Evolutionary conservation across 2,329 filamentous ascomycete species (phyloP), one percentile per base, ranked within the genome.

Genomic region (Verticillium isaacii): DNA sequence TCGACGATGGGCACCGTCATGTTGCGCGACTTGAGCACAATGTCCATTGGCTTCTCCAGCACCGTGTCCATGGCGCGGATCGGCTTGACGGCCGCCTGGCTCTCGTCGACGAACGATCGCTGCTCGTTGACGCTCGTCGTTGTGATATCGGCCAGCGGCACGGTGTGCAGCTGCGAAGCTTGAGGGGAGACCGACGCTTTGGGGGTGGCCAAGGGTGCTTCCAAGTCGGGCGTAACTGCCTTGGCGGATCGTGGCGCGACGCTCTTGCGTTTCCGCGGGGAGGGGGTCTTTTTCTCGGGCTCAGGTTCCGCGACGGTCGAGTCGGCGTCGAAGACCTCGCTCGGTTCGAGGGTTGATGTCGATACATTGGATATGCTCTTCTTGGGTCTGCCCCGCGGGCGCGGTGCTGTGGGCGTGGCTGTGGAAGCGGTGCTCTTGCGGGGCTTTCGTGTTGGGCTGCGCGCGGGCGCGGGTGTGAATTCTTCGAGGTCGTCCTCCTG

Each of bases 31-130:
- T 96, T 94, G 63, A 96, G 81, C 57, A 96, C 88, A 67, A 98
- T 97, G 70, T 97, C 94, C 89, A 97, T 93, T 0, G 94, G 94
- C 73, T 87, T 91, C 71, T 97, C 93, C 67, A 97, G 77, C 62
- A 92, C 81, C 0, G 91, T 91, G 68, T 92, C 86, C 77, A 92
- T 87, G 2, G 91, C 82, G 67, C 89, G 91, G 70, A 94, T 85
- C 45, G 90, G 89, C 73, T 90, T 90, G 56, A 89, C 77, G 1
- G 85, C 80, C 63, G 81, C 64, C 68, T 72, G 77, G 63, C 76
- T 80, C 72, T 84, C 74, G 67, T 82, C 76, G 59, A 64, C 67
- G 25, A 79, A 75, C 61, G 79, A 77, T 39, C 78, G 80, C 62
- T 81, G 80, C 66, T 87, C 84, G 72, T 92, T 93, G 68, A 90